These are phyloP conservation scores for Phanerochaete sordida DNA, from an alignment of 768 basidiomycete genomes.

Conservation along the genomic window DNA sequence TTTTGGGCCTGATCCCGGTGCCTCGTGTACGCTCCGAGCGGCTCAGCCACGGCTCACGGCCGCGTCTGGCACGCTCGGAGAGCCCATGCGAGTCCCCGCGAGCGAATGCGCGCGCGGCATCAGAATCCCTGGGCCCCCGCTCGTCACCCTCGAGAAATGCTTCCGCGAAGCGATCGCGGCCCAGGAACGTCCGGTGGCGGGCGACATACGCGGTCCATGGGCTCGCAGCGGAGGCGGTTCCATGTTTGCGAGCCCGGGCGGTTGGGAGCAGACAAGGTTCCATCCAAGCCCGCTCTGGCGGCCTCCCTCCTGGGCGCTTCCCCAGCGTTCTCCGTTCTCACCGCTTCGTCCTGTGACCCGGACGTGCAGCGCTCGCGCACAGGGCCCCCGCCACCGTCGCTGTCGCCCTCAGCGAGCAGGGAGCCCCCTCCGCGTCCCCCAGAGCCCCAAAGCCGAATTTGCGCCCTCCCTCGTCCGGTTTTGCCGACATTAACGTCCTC, in stretches of 20 bases:
- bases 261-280: not conserved
- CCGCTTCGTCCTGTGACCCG: not conserved
- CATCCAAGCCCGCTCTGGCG: not conserved
- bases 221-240: not conserved
- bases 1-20: not conserved
- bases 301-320: not conserved
- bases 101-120: not conserved
- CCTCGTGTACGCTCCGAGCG: not conserved
- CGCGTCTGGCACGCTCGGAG: constrained; percentile 1
- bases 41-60: not conserved
- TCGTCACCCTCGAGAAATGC: not conserved
- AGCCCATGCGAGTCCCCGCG: not conserved
- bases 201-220: not conserved
- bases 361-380: not conserved
- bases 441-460: not conserved
- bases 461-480: not conserved
- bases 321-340: not conserved
- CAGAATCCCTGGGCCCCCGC: not conserved
- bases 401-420: not conserved
- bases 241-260: not conserved
- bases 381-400: not conserved
- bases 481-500: not conserved
- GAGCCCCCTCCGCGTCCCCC: not conserved
- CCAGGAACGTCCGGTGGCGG: not conserved
- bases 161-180: not conserved